A percentile compares a stretch with the other conserved stretches of the same genome.
These are phyloP conservation scores for Davidsoniella virescens DNA, from an alignment of 2,329 filamentous ascomycete genomes.

Conservation along the genomic window DNA sequence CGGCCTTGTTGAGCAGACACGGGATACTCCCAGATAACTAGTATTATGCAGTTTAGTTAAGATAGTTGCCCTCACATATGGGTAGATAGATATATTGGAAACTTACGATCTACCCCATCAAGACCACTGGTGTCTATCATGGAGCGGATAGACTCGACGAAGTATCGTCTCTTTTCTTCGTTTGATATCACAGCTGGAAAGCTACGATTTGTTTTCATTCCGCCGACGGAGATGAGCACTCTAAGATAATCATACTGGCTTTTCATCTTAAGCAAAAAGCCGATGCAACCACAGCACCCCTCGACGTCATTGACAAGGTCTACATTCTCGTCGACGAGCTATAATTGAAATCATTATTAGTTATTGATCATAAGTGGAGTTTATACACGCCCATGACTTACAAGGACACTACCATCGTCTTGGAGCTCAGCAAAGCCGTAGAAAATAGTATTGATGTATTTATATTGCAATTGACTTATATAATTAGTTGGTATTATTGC, in stretches of 20 bases:
- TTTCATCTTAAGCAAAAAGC: slow-evolving; percentile 1
- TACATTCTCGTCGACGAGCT: neutral
- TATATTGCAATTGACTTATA: neutral
- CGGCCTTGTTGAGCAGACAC: neutral
- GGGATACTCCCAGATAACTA: slow-evolving; percentile 6
- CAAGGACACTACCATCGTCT: neutral
- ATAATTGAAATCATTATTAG: too few relatives aligned
- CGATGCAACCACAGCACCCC: neutral
- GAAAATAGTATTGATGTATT: neutral
- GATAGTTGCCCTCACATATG: neutral
- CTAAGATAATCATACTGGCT: neutral
- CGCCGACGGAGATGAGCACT: slow-evolving; percentile 4
- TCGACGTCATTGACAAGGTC: neutral
- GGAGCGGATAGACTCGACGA: neutral
- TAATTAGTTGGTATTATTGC: neutral
- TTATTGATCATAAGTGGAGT: neutral
- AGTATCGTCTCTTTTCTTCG: neutral
- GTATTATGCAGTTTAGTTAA: neutral
- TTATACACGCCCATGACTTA: neutral
- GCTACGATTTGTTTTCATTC: neutral
- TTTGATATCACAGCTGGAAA: neutral
- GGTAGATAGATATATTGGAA: neutral
- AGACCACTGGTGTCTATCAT: neutral
- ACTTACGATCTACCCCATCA: slow-evolving; percentile 10
- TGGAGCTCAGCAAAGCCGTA: neutral